A percentile compares a stretch with the other conserved stretches of the same genome.
These are phyloP conservation scores for Naganishia vaughanmartiniae DNA, from an alignment of 768 basidiomycete genomes.

Conservation along the genomic window DNA sequence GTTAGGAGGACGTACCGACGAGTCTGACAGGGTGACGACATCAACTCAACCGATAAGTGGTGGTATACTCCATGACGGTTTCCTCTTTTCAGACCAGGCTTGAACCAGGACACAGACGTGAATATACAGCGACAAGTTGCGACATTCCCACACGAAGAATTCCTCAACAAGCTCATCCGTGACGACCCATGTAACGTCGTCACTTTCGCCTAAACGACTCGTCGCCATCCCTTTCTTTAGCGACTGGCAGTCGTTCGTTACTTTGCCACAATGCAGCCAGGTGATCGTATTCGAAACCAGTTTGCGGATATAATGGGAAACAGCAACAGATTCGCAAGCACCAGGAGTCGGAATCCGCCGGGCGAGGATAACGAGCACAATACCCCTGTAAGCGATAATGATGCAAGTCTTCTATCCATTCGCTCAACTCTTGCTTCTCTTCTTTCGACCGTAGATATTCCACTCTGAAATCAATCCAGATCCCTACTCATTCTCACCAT, in stretches of 20 bases:
- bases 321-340: background rate
- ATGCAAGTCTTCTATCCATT: background rate
- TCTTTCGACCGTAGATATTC: background rate
- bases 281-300: background rate
- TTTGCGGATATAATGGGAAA: constrained; percentile 10
- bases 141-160: background rate
- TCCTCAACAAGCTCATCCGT: background rate
- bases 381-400: constrained; percentile 1
- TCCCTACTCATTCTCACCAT: constrained; percentile 4
- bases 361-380: background rate
- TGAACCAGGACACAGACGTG: no score
- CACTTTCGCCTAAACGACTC: background rate
- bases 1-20: no score
- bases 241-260: background rate
- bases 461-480: constrained; percentile 20
- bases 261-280: background rate
- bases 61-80: no score
- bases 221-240: background rate
- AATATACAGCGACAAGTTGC: background rate
- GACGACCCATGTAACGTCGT: background rate
- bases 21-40: no score
- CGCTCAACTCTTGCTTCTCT: background rate
- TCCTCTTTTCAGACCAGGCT: no score
- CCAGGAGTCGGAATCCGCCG: background rate
- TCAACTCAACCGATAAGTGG: no score